Conservation (phyloP, 192 early-diverging fungal species). For the Coemansia sp. region DNA sequence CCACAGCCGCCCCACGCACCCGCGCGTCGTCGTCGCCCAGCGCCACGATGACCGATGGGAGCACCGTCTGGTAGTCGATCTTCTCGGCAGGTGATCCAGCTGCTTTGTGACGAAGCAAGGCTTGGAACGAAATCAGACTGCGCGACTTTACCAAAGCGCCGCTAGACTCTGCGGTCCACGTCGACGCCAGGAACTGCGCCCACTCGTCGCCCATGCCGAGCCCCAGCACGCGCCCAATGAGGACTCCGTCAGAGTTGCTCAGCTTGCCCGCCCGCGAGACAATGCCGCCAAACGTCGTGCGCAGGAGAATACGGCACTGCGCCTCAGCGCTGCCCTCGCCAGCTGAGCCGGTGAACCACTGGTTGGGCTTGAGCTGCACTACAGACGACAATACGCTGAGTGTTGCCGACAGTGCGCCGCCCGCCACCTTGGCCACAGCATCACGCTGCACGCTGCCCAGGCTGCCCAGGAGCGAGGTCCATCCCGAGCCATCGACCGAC, state of each 20-base stretch:
- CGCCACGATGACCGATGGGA: slow-evolving; percentile 71
- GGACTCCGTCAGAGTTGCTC: slow-evolving; percentile 19
- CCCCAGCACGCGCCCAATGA: slow-evolving; percentile 37
- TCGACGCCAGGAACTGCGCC: slow-evolving; percentile 48
- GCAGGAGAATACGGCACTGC: slow-evolving; percentile 23
- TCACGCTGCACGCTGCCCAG: neutral
- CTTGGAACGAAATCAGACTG: slow-evolving; percentile 60
- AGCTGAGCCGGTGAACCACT: slow-evolving; percentile 24
- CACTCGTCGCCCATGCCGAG: slow-evolving; percentile 35
- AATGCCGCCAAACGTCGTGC: slow-evolving; percentile 16
- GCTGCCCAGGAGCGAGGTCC: slow-evolving; percentile 23
- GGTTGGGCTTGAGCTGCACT: slow-evolving; percentile 15
- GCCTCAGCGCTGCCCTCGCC: neutral
- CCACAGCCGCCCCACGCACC: slow-evolving; percentile 66
- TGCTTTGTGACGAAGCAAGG: slow-evolving; percentile 44
- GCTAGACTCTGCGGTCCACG: slow-evolving; percentile 22
- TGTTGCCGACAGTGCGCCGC: slow-evolving; percentile 19
- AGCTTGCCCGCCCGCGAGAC: slow-evolving; percentile 19
- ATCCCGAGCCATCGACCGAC: slow-evolving; percentile 12
- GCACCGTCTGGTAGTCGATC: slow-evolving; percentile 66
- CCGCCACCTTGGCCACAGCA: slow-evolving; percentile 8
- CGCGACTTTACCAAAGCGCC: slow-evolving; percentile 38
- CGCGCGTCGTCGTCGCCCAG: slow-evolving; percentile 58
- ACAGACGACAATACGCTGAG: slow-evolving; percentile 14
- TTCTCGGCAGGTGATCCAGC: slow-evolving; percentile 5